Evolutionary conservation across 176 grass and related monocot species (phyloP), one percentile per base, ranked within the genome.

Genomic region (Dactylis glomerata): DNA sequence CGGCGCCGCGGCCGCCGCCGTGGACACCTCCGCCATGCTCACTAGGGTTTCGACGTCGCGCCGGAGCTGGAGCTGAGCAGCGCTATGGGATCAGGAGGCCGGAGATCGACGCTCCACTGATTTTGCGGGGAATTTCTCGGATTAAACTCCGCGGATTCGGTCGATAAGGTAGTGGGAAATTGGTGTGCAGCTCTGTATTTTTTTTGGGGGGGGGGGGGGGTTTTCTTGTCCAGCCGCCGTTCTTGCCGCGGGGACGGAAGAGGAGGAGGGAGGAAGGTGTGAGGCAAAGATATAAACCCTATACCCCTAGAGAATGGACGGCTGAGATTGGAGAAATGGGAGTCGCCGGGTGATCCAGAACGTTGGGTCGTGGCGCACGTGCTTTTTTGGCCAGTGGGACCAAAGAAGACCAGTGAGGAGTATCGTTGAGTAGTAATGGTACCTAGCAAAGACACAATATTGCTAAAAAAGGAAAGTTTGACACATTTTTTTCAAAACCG

Each of bases 231-330:
- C 33, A 70, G 89, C 89, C 89, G 84, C 81, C 68, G 84, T 54
- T 91, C 75, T 77, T 63, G 68, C 63, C 24, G 85, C 75, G 68
- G 37, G 44, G 89, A 69, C 81, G 59, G 76, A 84, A 84, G 74
- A 80, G 79, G 50, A 68, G 61, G 73, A 1, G 76, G 6, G n/a
- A n/a, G 6, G 65, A 23, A 36, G 46, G 56, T 14, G 40, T 3
- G 58, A 59, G 37, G 41, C 14, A 22, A 41, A 51, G 76, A 69
- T 87, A 89, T 81, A 89, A 92, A 89, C 91, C 84, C 91, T 92
- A 84, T 81, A 87, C 87, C 90, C 75, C 31, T 68, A n/a, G n/a
- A 3, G 0, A 58, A 40, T 80, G 75, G 68, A 84, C 76, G 89
- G 11, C 13, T 84, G 32, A 3, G 75, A 80, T 87, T 5, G 31